phyloP scores from a whole-genome alignment of 345 rosid species.

The Citrus cavaleriei region DNA sequence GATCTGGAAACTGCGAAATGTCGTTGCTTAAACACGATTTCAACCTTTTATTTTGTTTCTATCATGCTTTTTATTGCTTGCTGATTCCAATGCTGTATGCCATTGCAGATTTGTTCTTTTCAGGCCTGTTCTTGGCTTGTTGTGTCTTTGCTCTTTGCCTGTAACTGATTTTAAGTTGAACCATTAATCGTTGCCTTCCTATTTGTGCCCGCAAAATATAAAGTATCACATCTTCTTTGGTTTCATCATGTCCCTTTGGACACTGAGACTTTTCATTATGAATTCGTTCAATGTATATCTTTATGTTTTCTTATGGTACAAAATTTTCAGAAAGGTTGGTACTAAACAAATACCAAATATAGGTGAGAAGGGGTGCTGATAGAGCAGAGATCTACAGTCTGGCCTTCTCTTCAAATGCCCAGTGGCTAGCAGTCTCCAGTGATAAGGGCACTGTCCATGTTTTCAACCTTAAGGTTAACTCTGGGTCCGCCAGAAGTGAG shows the following conservation, averaged over 20 bases:
- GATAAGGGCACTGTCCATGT: constrained; percentile 98
- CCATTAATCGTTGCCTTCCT: background rate
- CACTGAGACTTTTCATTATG: background rate
- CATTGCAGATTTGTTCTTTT: background rate
- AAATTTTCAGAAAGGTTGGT: background rate
- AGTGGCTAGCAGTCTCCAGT: constrained; percentile 96
- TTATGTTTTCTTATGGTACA: background rate
- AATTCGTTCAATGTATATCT: background rate
- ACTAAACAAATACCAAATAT: constrained; percentile 10
- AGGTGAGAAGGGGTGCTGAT: constrained; percentile 99
- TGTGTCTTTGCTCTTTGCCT: background rate
- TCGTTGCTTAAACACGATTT: background rate
- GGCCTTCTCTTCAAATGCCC: constrained; percentile 85
- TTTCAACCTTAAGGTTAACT: constrained; percentile 75
- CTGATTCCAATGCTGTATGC: background rate
- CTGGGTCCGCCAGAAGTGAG: constrained; percentile 53
- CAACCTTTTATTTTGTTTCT: background rate
- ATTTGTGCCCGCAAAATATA: background rate
- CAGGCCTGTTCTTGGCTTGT: background rate
- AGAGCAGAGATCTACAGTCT: constrained; percentile 95
- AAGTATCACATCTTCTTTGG: background rate
- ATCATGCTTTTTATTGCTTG: background rate
- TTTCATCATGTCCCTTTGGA: background rate
- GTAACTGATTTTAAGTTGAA: background rate
- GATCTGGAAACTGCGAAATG: background rate